Conservation (phyloP, 257 asterid species). For the Scutellaria minor region DNA sequence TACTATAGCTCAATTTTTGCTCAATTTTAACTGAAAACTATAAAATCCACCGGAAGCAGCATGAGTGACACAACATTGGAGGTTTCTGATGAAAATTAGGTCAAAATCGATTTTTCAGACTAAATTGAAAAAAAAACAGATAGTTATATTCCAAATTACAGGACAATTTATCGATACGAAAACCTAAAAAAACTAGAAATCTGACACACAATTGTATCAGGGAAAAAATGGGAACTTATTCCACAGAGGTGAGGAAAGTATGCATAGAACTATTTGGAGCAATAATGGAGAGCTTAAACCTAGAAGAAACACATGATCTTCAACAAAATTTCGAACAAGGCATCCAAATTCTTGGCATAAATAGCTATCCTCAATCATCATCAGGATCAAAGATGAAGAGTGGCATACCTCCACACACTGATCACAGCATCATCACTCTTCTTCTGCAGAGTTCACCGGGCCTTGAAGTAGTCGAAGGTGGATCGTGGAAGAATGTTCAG, state of each 20-base stretch:
- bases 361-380: slow-evolving; percentile 34
- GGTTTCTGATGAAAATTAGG: too few species aligned
- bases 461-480: slow-evolving; percentile 34
- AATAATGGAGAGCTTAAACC: slow-evolving; percentile 41
- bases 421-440: slow-evolving; percentile 47
- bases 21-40: too few species aligned
- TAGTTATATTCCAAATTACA: too few species aligned
- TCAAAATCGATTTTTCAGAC: too few species aligned
- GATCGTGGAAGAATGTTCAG: slow-evolving; percentile 35
- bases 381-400: slow-evolving; percentile 2
- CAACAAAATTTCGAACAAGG: slow-evolving; percentile 38
- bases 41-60: too few species aligned
- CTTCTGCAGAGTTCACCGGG: slow-evolving; percentile 46
- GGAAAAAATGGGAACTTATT: slow-evolving; percentile 41
- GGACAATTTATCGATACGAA: too few species aligned
- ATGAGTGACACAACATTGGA: too few species aligned
- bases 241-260: slow-evolving; percentile 33
- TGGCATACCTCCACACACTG: slow-evolving; percentile 41
- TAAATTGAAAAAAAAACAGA: too few species aligned
- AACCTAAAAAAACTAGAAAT: neutral
- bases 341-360: slow-evolving; percentile 40
- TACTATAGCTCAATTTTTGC: too few species aligned
- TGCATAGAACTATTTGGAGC: slow-evolving; percentile 45
- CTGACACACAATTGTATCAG: slow-evolving; percentile 21
- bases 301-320: slow-evolving; percentile 21